Conservation (phyloP, 495 filamentous ascomycete species). For the Glonium stellatum region DNA sequence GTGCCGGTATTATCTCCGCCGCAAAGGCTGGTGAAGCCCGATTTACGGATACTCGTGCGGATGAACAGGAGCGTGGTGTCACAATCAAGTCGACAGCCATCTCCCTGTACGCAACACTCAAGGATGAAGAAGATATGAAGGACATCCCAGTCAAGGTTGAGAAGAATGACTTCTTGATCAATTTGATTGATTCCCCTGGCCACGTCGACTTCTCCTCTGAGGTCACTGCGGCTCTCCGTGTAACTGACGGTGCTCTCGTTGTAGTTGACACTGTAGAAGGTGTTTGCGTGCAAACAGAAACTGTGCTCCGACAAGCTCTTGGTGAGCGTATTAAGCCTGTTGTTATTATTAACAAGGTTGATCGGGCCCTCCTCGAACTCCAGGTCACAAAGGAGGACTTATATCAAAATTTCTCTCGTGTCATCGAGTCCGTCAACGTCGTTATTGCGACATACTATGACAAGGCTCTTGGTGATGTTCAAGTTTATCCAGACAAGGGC, state of each 20-base stretch:
- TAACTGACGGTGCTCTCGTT: slow-evolving; percentile 98
- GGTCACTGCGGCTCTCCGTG: slow-evolving; percentile 98
- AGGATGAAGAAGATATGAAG: slow-evolving; percentile 81
- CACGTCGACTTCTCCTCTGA: slow-evolving; percentile 99
- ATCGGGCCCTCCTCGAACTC: slow-evolving; percentile 96
- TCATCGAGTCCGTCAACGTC: slow-evolving; percentile 99
- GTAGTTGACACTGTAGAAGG: slow-evolving; percentile 99
- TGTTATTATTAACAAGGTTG: slow-evolving; percentile 99
- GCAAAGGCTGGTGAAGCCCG: slow-evolving; percentile 93
- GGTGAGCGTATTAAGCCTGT: slow-evolving; percentile 99
- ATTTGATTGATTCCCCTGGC: slow-evolving; percentile 99
- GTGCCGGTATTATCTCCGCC: slow-evolving; percentile 98
- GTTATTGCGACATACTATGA: slow-evolving; percentile 98
- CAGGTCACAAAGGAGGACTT: slow-evolving; percentile 98
- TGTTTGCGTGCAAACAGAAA: slow-evolving; percentile 99
- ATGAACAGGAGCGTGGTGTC: slow-evolving; percentile 99
- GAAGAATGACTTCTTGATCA: slow-evolving; percentile 97
- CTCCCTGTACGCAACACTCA: slow-evolving; percentile 85
- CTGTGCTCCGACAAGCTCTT: slow-evolving; percentile 96
- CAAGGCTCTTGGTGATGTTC: slow-evolving; percentile 92
- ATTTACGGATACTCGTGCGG: slow-evolving; percentile 92
- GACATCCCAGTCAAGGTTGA: slow-evolving; percentile 85
- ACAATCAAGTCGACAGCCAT: slow-evolving; percentile 99
- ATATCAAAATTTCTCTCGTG: slow-evolving; percentile 99
- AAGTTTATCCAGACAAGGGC: slow-evolving; percentile 93